These are phyloP conservation scores for Camellia sinensis DNA, from an alignment of 148 eudicot genomes.

Conservation along the genomic window DNA sequence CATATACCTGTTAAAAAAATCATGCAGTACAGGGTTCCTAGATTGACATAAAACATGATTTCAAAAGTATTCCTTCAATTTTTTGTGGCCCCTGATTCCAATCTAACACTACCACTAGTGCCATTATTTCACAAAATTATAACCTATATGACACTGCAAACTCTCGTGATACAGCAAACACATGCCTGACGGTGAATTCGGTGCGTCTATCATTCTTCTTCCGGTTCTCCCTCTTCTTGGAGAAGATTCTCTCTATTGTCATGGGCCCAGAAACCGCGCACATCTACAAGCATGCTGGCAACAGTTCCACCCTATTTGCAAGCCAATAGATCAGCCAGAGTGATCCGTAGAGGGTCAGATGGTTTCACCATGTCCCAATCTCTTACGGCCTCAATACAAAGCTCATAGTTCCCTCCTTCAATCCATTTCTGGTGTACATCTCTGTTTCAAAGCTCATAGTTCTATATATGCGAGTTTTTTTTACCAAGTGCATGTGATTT, in stretches of 20 bases:
- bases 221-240: slow-evolving; percentile 97
- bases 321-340: slow-evolving; percentile 65
- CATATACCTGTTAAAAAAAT: background rate
- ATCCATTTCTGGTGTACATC: no score
- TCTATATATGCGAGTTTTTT: no score
- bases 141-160: no score
- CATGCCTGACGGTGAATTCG: background rate
- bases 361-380: slow-evolving; percentile 99
- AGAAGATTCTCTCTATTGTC: slow-evolving; percentile 98
- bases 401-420: slow-evolving; percentile 87
- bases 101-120: background rate
- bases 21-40: background rate
- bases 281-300: slow-evolving; percentile 97
- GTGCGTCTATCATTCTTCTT: slow-evolving; percentile 53
- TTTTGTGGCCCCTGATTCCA: background rate
- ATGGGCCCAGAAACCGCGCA: slow-evolving; percentile 98
- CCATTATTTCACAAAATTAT: background rate
- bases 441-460: no score
- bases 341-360: slow-evolving; percentile 68
- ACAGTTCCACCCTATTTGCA: slow-evolving; percentile 98
- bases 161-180: background rate
- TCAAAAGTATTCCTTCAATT: background rate
- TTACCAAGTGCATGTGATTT: no score
- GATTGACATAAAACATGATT: background rate
- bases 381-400: slow-evolving; percentile 94